Evolutionary conservation across 768 basidiomycete species (phyloP), one percentile per base, ranked within the genome.

Genomic region (Suillus lakei): DNA sequence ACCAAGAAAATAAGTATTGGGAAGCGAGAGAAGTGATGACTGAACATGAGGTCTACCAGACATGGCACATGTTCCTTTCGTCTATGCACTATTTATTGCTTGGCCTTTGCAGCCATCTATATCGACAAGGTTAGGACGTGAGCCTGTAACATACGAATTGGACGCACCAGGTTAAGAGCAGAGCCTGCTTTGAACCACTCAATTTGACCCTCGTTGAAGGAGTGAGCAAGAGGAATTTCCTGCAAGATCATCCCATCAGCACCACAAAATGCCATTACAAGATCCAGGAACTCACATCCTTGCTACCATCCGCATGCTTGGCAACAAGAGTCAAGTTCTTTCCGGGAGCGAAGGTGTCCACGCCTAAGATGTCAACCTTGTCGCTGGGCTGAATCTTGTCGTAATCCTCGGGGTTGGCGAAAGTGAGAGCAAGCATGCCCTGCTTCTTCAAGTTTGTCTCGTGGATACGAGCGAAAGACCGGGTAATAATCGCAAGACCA

Each of bases 401-500:
- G 79, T 99, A 99, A 80, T 99, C 96, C 69, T 87, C 94, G 18
- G 92, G 86, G 81, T 98, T 87, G 66, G 80, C 92, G 76, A 99
- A 98, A 66, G 95, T 98, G 71, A 99, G 84, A 3, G 96, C 96
- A 67, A 98, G 93, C 94, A 97, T 96, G 72, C 96, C 96, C 83
- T 98, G 96, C 88, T 98, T 98, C 91, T 99, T 99, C 88, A 96
- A 82, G 85, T 96, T 96, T 76, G 95, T 95, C 83, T 93, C 96
- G 81, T 97, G 96, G 81, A 98, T 98, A 80, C 96, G 95, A 61
- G 96, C 96, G 79, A 98, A 99, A 39, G 93, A 96, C 77, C 95
- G 89, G 76, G 91, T 92, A 79, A 99, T 96, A 83, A 98, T 93
- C 34, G 97, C 97, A 64, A 95, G 85, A 68, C 96, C 97, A 67